Conservation (phyloP, 495 filamentous ascomycete species). For the Neurospora hispaniola region DNA sequence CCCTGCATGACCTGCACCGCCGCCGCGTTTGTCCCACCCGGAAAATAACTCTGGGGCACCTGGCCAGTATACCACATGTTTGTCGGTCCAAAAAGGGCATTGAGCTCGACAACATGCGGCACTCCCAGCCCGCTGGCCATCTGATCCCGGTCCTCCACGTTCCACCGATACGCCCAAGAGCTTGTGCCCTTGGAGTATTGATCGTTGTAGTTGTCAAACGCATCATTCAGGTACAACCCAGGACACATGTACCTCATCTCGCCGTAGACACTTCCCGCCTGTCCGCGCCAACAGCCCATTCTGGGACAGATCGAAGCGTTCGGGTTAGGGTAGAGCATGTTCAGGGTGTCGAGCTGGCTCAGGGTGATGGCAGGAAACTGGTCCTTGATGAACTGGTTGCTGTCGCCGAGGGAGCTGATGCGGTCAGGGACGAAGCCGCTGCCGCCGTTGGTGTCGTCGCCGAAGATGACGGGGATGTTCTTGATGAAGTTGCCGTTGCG, state of each 20-base stretch:
- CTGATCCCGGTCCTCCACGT: slow-evolving; percentile 44
- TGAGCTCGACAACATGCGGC: slow-evolving; percentile 50
- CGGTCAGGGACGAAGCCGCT: slow-evolving; percentile 48
- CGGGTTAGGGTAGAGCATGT: slow-evolving; percentile 47
- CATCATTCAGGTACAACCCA: slow-evolving; percentile 42
- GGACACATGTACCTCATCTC: slow-evolving; percentile 70
- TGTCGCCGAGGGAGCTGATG: slow-evolving; percentile 33
- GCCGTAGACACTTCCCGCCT: slow-evolving; percentile 53
- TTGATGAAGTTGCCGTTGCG: slow-evolving; percentile 50
- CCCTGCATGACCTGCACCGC: slow-evolving; percentile 50
- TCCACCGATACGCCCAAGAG: slow-evolving; percentile 57
- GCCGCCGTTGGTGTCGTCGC: slow-evolving; percentile 63
- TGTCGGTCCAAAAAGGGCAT: slow-evolving; percentile 47
- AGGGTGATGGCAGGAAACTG: slow-evolving; percentile 51
- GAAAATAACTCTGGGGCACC: slow-evolving; percentile 44
- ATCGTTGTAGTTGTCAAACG: slow-evolving; percentile 27
- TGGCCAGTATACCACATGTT: slow-evolving; percentile 9
- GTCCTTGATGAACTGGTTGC: slow-evolving; percentile 47
- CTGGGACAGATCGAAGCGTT: slow-evolving; percentile 27
- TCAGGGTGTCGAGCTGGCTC: slow-evolving; percentile 44
- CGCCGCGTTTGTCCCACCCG: slow-evolving; percentile 34
- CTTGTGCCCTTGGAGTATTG: slow-evolving; percentile 3
- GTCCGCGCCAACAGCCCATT: slow-evolving; percentile 44
- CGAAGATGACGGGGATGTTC: slow-evolving; percentile 54
- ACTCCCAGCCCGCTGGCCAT: slow-evolving; percentile 46